phyloP scores from a whole-genome alignment of 192 early-diverging fungal genomes.

The Backusella luteola region DNA sequence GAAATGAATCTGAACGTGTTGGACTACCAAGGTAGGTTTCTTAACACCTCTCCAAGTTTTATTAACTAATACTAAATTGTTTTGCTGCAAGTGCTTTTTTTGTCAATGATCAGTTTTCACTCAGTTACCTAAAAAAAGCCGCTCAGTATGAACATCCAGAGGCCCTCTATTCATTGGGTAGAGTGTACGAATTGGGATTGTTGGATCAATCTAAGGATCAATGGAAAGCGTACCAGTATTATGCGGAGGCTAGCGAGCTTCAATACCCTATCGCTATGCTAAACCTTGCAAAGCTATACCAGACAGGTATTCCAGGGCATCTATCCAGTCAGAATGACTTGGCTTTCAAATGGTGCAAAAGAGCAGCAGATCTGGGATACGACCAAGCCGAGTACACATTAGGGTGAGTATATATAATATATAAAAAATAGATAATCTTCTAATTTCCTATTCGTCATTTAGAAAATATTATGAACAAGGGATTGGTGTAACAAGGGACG shows the following conservation, averaged over 20 bases:
- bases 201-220: conserved; percentile 68
- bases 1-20: conserved; percentile 58
- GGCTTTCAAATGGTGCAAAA: conserved; percentile 78
- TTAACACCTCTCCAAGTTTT: no score
- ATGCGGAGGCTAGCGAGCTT: conserved; percentile 74
- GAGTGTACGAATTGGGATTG: conserved; percentile 74
- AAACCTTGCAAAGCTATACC: conserved; percentile 81
- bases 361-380: conserved; percentile 76
- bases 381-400: conserved; percentile 85
- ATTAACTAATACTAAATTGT: not conserved
- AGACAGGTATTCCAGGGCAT: conserved; percentile 50
- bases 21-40: conserved; percentile 42
- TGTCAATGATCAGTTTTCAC: conserved; percentile 20
- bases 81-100: conserved; percentile 40
- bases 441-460: not conserved
- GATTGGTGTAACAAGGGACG: conserved; percentile 17
- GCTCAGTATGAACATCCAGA: conserved; percentile 68
- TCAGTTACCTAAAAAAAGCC: conserved; percentile 61
- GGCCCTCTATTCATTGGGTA: conserved; percentile 77
- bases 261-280: conserved; percentile 81
- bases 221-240: conserved; percentile 68
- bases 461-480: conserved; percentile 37
- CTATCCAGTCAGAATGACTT: conserved; percentile 22
- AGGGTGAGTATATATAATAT: conserved; percentile 56
- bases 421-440: not conserved